Evolutionary conservation across 495 filamentous ascomycete species (phyloP), one percentile per base, ranked within the genome.

Genomic region (Penicillium macrosclerotiorum): DNA sequence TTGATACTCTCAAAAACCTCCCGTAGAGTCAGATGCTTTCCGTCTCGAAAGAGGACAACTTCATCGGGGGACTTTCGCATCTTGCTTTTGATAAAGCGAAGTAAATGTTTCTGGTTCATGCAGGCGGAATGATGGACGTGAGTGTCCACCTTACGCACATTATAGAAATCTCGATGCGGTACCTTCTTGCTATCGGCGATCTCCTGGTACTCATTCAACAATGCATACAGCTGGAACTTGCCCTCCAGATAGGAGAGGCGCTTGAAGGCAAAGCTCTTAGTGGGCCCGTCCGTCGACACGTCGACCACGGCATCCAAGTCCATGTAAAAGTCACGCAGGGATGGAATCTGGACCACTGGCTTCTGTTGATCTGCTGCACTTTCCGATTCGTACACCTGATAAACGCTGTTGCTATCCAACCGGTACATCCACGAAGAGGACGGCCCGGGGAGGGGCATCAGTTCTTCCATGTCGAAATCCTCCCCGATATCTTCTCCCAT

Each of bases 81-180:
- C 68, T 96, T 97, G 72, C 89, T 95, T 67, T 98, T 98, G 69
- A 98, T 98, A 67, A 97, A 98, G 29, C 93, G 87, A 47, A 98
- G 75, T 31, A 98, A 72, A 75, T 98, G 93, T 60, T 98, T 98
- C 71, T 97, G 93, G 64, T 97, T 98, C 93, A 98, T 98, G 64
- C 94, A 97, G 29, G 93, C 94, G 4, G 93, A 98, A 64, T 98
- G 93, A 64, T 98, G 93, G 48, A 98, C 93, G 75, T 98, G 93
- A 11, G 93, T 98, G 65, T 98, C 93, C 17, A 98, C 94, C 65
- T 98, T 98, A 49, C 93, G 79, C 37, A 98, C 93, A 59, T 98
- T 98, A 71, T 98, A 98, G 59, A 98, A 98, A 66, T 98, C 93
- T 69, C 93, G 80, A 64, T 98, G 93, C 19, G 93, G 93, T 8